Evolutionary conservation across 345 rosid species (phyloP), one percentile per base, ranked within the genome.

Genomic region (Dipteronia sinensis): DNA sequence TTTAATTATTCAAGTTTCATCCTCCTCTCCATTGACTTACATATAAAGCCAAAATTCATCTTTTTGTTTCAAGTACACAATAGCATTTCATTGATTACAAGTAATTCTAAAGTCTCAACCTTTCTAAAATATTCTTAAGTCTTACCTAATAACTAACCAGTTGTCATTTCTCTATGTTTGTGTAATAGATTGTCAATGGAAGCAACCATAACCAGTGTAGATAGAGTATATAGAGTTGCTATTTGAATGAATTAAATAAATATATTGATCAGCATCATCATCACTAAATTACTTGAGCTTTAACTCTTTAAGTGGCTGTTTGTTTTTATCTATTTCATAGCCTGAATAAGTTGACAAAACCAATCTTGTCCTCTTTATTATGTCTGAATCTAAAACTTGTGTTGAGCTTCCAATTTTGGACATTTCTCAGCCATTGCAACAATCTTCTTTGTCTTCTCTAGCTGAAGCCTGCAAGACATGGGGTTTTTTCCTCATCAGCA

Each of bases 401-500:
- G 70, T 74, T 1, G 74, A 85, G 12, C 85, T 87, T 78, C 83
- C 87, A 16, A 72, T 80, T 22, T 44, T 83, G 10, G 88, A 81
- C 61, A 56, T 87, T 44, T 84, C 83, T 27, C 80, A 75, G 82
- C 86, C 83, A 42, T 22, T 75, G 65, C 17, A 65, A 23, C 70
- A 83, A 19, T 68, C 81, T 12, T 65, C 71, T 62, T 27, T 84
- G 10, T 59, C 65, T 0, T 79, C 83, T 29, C 78, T 87, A 7
- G 23, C 71, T 20, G 67, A 69, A 62, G 85, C 88, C 68, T 85
- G 86, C 72, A 78, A 75, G 72, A 61, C 65, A 68, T 83, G 88
- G 88, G 86, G 90, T 19, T 87, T 85, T 71, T 87, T 87, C 73
- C 78, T 72, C 59, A 80, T 87, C 16, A 78, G 74, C 65, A 87